Conservation (phyloP, 75 land plant genomes). For the Ceratopteris richardii region DNA sequence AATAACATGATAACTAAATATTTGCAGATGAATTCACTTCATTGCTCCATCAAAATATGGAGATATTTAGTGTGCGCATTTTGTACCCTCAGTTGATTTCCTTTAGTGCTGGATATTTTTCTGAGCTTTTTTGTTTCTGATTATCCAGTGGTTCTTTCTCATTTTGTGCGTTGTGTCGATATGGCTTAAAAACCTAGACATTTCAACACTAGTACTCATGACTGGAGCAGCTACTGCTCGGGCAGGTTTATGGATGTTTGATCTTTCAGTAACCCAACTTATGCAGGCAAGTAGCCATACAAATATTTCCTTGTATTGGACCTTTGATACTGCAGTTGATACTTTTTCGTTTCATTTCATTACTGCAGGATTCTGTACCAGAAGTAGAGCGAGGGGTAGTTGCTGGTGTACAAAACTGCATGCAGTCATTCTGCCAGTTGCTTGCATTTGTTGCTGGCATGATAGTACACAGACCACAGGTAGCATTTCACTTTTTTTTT, state of each 20-base stretch:
- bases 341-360: too few relatives aligned
- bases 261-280: constrained; percentile 77
- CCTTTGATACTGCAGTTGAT: too few relatives aligned
- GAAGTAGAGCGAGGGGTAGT: constrained; percentile 85
- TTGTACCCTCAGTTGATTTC: too few relatives aligned
- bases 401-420: constrained; percentile 91
- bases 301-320: not conserved
- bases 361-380: constrained; percentile 63
- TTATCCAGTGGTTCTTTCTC: constrained; percentile 67
- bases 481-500: constrained; percentile 1
- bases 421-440: constrained; percentile 75
- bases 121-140: too few relatives aligned
- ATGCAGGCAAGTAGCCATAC: constrained; percentile 83
- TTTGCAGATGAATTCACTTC: too few relatives aligned
- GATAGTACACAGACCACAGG: constrained; percentile 73
- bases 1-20: too few relatives aligned
- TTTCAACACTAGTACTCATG: constrained; percentile 78
- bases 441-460: constrained; percentile 70
- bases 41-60: too few relatives aligned
- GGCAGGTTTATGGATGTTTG: constrained; percentile 96
- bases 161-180: constrained; percentile 67
- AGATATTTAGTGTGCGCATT: too few relatives aligned
- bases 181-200: constrained; percentile 30
- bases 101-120: too few relatives aligned
- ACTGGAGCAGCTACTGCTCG: constrained; percentile 83